Base-by-base conservation (phyloP, 73 alveolate species). In the Diophrys appendiculata region DNA sequence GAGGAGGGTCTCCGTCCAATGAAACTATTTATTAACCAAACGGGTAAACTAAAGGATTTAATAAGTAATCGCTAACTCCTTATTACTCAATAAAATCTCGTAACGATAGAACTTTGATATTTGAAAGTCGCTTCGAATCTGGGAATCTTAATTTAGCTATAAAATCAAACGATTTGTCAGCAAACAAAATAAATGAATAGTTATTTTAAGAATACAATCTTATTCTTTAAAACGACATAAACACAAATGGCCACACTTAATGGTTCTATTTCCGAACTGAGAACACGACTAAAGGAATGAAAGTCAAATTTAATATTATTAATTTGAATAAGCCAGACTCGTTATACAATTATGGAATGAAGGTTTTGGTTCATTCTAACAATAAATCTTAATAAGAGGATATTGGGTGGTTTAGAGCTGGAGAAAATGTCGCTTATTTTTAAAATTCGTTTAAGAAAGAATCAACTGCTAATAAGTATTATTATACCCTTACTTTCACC, bases 291-390 rank as follows among this genome's bases (percentile, higher is more conserved):
- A 27, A 26, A 43, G 87, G 82, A 70, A 32, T 64, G 75, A 93
- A 81, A 35, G 93, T 94, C 8, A 88, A 97, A 60, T 97, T 98
- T 92, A 98, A 98, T 87, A 97, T 98, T 56, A 88, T 98, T 70
- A 98, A 98, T 94, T 92, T 96, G 97, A 83, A 93, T 81, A 97
- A 98, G 80, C 99, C 99, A 24, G 98, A 92, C 65, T 96, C 99
- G 33, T 87, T 98, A 11, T 98, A 90, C 79, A 93, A 91, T 78
- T 91, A 92, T 69, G 99, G 99, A 32, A 93, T 97, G 98, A 95
- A 97, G 80, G 96, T 97, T 67, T 92, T 95, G 72, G 80, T 91
- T 69, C 92, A 87, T 76, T 95, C 99, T 23, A 93, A 93, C 32
- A 70, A 76, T 78, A 88, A 71, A 13, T 77, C 78, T 30, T 30